Evolutionary conservation across 352 stramenopile genomes (phyloP).

Genomic region (Pythium utonaiense): DNA sequence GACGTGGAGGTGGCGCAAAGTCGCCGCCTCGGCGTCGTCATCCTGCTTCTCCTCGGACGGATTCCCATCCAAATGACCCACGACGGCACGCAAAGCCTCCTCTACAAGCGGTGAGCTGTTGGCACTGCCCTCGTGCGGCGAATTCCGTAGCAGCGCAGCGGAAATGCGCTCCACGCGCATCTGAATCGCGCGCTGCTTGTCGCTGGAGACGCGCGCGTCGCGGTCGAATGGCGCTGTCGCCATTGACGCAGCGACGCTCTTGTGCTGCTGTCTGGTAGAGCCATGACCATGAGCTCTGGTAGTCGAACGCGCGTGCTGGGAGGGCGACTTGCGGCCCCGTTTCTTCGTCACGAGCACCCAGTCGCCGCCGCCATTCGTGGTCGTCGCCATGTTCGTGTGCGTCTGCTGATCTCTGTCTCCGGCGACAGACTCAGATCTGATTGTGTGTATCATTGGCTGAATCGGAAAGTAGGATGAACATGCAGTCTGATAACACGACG

Average conservation of each 20-base stretch:
- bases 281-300: not conserved
- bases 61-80: constrained; percentile 27
- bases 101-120: constrained; percentile 19
- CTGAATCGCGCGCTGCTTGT: constrained; percentile 39
- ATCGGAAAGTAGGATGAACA: too few species aligned
- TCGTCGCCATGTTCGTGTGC: not conserved
- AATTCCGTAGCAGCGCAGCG: constrained; percentile 16
- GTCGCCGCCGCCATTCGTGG: constrained; percentile 2
- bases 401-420: too few species aligned
- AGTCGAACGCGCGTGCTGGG: not conserved
- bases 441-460: too few species aligned
- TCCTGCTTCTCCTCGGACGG: not conserved
- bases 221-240: constrained; percentile 5
- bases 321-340: constrained; percentile 4
- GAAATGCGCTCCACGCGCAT: constrained; percentile 36
- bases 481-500: too few species aligned
- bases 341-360: constrained; percentile 21
- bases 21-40: not conserved
- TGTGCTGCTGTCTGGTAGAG: not conserved
- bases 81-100: constrained; percentile 24
- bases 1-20: constrained; percentile 21
- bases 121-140: not conserved
- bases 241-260: not conserved
- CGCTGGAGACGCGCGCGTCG: constrained; percentile 23
- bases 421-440: too few species aligned